Percentiles rank a stretch among this genome's conserved stretches.
Conservation (phyloP, 352 stramenopile species). For the Phytophthora chlamydospora region DNA sequence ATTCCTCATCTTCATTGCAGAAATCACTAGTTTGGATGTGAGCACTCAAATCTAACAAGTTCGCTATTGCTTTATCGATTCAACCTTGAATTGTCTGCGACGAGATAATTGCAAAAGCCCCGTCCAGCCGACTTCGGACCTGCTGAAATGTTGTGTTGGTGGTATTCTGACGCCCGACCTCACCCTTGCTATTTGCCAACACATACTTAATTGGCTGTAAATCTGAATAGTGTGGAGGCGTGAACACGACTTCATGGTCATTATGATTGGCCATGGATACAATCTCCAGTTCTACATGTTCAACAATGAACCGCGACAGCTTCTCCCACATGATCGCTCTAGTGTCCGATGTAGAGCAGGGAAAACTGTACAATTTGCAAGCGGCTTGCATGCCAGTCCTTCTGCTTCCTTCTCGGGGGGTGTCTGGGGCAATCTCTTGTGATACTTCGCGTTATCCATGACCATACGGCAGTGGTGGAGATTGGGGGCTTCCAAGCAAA, state of each 20-base stretch:
- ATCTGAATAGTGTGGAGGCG: background rate
- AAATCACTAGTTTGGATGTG: no score
- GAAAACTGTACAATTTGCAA: background rate
- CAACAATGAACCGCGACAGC: background rate
- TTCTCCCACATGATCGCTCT: slow-evolving; percentile 1
- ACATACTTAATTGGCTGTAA: slow-evolving; percentile 2
- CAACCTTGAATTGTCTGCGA: background rate
- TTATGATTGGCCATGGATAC: background rate
- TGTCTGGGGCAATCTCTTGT: background rate
- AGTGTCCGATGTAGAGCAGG: background rate
- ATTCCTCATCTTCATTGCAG: no score
- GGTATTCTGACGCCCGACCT: background rate
- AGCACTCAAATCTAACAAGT: no score
- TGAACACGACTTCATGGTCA: slow-evolving; percentile 2
- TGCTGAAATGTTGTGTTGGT: background rate
- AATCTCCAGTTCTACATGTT: background rate
- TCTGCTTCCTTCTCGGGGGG: background rate
- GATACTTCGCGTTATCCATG: slow-evolving; percentile 2
- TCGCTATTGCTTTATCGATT: background rate
- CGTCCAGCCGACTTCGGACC: background rate
- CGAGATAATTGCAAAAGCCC: background rate
- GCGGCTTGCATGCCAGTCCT: background rate
- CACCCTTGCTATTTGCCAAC: background rate
- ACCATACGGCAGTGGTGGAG: slow-evolving; percentile 3
- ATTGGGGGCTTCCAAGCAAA: background rate